Evolutionary conservation across 768 basidiomycete species (phyloP).

Genomic region (Lactarius pseudohatsudake): DNA sequence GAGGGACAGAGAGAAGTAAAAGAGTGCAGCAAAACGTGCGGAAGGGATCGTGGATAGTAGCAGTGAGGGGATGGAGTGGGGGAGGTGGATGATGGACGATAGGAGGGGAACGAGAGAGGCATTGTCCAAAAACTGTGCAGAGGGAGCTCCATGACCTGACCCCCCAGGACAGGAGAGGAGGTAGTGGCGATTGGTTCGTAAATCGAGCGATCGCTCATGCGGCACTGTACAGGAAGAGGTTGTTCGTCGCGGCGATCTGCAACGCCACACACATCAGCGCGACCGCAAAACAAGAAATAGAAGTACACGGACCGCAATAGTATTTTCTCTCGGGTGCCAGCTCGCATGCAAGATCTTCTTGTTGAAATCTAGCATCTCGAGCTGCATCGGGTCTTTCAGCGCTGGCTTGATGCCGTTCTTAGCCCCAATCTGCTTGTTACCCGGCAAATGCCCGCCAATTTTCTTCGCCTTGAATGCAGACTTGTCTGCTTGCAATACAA

Average conservation of each 20-base stretch:
- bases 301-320: conserved; percentile 77
- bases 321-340: conserved; percentile 99
- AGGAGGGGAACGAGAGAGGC: conserved; percentile 7
- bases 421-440: conserved; percentile 53
- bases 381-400: conserved; percentile 85
- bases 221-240: conserved; percentile 83
- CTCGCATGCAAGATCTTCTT: conserved; percentile 96
- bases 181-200: background rate
- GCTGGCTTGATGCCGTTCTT: conserved; percentile 78
- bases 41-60: conserved; percentile 16
- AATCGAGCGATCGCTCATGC: conserved; percentile 37
- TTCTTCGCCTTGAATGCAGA: conserved; percentile 99
- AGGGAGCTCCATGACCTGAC: conserved; percentile 1
- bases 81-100: conserved; percentile 7
- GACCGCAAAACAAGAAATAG: background rate
- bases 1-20: background rate
- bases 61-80: conserved; percentile 1
- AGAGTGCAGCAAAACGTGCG: conserved; percentile 21
- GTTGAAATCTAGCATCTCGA: conserved; percentile 87
- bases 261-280: conserved; percentile 1
- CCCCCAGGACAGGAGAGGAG: conserved; percentile 1
- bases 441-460: conserved; percentile 83
- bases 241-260: conserved; percentile 96
- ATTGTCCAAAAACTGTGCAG: conserved; percentile 26
- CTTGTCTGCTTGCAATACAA: conserved; percentile 97